phyloP scores from a whole-genome alignment of 495 filamentous ascomycete genomes.

The Copromyces sp. region DNA sequence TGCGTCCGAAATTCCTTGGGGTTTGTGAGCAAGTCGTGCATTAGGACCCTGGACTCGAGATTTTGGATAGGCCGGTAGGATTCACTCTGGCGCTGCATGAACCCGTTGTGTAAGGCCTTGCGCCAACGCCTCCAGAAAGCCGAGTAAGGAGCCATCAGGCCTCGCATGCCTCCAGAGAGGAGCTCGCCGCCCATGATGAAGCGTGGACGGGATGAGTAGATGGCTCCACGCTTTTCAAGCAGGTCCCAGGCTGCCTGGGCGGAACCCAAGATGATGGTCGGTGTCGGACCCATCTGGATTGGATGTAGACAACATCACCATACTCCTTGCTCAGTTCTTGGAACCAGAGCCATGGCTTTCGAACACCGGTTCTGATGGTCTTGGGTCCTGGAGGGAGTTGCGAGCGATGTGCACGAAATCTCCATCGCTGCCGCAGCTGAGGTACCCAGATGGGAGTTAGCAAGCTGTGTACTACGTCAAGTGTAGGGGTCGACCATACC shows the following conservation, averaged over 20 bases:
- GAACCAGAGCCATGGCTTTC: constrained; percentile 52
- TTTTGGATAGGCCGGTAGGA: constrained; percentile 46
- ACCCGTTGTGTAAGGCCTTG: constrained; percentile 44
- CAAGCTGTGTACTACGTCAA: not conserved
- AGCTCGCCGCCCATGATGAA: constrained; percentile 44
- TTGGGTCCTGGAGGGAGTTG: constrained; percentile 26
- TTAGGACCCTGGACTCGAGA: constrained; percentile 39
- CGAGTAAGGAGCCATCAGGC: constrained; percentile 42
- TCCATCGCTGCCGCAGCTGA: constrained; percentile 22
- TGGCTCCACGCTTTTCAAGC: constrained; percentile 41
- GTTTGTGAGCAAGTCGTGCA: constrained; percentile 33
- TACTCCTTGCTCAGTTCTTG: constrained; percentile 42
- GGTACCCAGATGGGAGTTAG: not conserved
- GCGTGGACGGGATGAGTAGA: constrained; percentile 38
- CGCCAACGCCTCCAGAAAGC: constrained; percentile 45
- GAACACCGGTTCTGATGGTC: constrained; percentile 22
- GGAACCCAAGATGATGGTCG: constrained; percentile 54
- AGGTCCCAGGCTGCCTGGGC: constrained; percentile 47
- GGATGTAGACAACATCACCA: constrained; percentile 52
- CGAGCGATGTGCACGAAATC: constrained; percentile 19
- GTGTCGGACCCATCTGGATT: constrained; percentile 53
- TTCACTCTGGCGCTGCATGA: constrained; percentile 44
- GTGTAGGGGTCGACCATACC: not conserved
- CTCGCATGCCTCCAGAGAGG: constrained; percentile 36
- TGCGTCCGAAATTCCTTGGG: constrained; percentile 25